Conservation (phyloP, 2,329 filamentous ascomycete species). For the Erysiphe pulchra region DNA sequence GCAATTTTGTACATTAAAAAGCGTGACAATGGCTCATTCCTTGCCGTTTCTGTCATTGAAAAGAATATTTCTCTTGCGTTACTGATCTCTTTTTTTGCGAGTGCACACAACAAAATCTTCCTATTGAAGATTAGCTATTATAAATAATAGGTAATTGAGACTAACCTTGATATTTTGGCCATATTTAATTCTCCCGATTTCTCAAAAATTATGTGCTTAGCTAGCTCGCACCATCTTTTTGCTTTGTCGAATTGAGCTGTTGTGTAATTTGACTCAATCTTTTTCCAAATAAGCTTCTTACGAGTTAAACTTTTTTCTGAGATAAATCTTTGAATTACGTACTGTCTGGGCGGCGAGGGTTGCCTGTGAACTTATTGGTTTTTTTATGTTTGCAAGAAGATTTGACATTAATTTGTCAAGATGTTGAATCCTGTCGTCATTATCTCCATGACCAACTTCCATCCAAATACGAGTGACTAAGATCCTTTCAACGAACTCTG, state of each 20-base stretch:
- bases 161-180: slow-evolving; percentile 39
- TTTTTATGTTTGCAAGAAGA: slow-evolving; percentile 20
- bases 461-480: slow-evolving; percentile 45
- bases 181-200: slow-evolving; percentile 38
- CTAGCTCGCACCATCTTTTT: slow-evolving; percentile 45
- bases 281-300: slow-evolving; percentile 55
- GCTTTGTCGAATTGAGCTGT: slow-evolving; percentile 26
- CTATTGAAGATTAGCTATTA: slow-evolving; percentile 17
- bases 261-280: slow-evolving; percentile 31
- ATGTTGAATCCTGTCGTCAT: slow-evolving; percentile 14
- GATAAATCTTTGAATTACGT: slow-evolving; percentile 9
- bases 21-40: slow-evolving; percentile 36
- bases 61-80: slow-evolving; percentile 28
- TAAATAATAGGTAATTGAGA: background rate
- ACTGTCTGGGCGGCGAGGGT: slow-evolving; percentile 44
- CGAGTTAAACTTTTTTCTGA: slow-evolving; percentile 4
- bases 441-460: slow-evolving; percentile 21
- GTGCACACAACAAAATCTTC: slow-evolving; percentile 45
- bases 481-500: slow-evolving; percentile 40
- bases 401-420: slow-evolving; percentile 20
- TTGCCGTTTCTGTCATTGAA: slow-evolving; percentile 29
- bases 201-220: slow-evolving; percentile 39
- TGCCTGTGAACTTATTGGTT: slow-evolving; percentile 28
- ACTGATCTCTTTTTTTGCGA: slow-evolving; percentile 29
- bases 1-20: slow-evolving; percentile 57